phyloP scores from a whole-genome alignment of 2,329 filamentous ascomycete genomes.

The Cylindrodendrum hubeiense region DNA sequence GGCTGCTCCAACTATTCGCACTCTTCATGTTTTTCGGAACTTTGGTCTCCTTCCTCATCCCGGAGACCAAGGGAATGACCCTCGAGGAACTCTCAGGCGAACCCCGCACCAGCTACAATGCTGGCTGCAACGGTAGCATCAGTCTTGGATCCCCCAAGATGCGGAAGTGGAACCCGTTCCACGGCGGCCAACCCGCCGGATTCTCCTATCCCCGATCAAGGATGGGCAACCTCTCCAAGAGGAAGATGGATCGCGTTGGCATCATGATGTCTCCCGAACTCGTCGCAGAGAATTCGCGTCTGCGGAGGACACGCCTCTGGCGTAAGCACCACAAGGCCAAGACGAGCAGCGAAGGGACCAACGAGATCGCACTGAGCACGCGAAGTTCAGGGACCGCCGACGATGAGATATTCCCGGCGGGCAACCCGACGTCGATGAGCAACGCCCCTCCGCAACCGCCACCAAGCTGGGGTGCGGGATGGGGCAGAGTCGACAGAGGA shows the following conservation, averaged over 20 bases:
- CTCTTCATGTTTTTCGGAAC: constrained; percentile 84
- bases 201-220: constrained; percentile 59
- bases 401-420: constrained; percentile 40
- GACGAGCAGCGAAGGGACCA: constrained; percentile 43
- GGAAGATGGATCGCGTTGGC: constrained; percentile 50
- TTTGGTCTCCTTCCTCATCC: constrained; percentile 77
- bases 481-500: constrained; percentile 47
- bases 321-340: constrained; percentile 44
- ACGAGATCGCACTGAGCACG: constrained; percentile 50
- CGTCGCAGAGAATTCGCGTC: constrained; percentile 40
- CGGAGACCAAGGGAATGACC: constrained; percentile 81
- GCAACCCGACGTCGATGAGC: constrained; percentile 24
- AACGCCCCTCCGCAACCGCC: constrained; percentile 33
- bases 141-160: constrained; percentile 48
- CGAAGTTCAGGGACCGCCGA: constrained; percentile 45
- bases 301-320: constrained; percentile 47
- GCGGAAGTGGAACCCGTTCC: constrained; percentile 60
- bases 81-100: constrained; percentile 79
- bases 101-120: constrained; percentile 69
- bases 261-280: constrained; percentile 60
- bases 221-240: constrained; percentile 38
- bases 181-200: constrained; percentile 64
- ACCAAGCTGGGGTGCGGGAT: constrained; percentile 49
- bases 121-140: constrained; percentile 64
- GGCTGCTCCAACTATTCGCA: constrained; percentile 82